Conservation (phyloP, 345 rosid species). For the Xanthoceras sorbifolium region DNA sequence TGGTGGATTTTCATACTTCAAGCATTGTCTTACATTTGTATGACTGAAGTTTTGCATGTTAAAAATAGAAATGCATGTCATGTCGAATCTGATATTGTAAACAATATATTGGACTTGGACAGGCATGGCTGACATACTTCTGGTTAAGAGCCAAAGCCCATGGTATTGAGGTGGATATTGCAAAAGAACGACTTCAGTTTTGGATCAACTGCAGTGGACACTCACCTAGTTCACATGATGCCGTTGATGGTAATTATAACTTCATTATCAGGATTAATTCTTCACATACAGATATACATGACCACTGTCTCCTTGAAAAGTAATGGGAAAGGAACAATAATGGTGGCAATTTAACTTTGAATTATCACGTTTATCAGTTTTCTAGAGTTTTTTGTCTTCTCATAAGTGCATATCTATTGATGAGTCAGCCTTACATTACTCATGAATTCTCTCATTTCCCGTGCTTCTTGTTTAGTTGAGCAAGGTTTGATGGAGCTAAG, state of each 20-base stretch:
- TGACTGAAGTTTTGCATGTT: not conserved
- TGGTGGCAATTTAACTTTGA: not conserved
- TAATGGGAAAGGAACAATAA: not conserved
- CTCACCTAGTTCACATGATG: slow-evolving; percentile 85
- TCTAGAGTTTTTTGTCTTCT: not conserved
- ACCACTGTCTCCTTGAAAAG: not conserved
- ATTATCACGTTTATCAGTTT: not conserved
- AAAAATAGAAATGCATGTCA: not conserved
- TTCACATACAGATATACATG: not conserved
- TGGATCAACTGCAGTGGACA: slow-evolving; percentile 85
- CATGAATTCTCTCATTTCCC: not conserved
- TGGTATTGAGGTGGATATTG: slow-evolving; percentile 75
- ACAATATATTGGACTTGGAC: slow-evolving; percentile 10
- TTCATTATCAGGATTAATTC: not conserved
- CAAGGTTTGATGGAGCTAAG: slow-evolving; percentile 85
- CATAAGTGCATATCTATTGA: not conserved
- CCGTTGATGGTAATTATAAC: slow-evolving; percentile 65
- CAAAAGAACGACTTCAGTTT: slow-evolving; percentile 74
- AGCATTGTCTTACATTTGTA: not conserved
- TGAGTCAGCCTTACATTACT: not conserved
- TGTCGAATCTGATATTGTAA: not conserved
- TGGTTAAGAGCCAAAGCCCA: slow-evolving; percentile 93
- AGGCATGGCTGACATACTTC: slow-evolving; percentile 99
- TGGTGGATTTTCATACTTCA: not conserved
- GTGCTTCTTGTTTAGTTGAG: slow-evolving; percentile 55